A percentile compares a stretch with the other conserved stretches of the same genome.
These are phyloP conservation scores for Petunia hybrid DNA, from an alignment of 305 asterid species.

Conservation along the genomic window DNA sequence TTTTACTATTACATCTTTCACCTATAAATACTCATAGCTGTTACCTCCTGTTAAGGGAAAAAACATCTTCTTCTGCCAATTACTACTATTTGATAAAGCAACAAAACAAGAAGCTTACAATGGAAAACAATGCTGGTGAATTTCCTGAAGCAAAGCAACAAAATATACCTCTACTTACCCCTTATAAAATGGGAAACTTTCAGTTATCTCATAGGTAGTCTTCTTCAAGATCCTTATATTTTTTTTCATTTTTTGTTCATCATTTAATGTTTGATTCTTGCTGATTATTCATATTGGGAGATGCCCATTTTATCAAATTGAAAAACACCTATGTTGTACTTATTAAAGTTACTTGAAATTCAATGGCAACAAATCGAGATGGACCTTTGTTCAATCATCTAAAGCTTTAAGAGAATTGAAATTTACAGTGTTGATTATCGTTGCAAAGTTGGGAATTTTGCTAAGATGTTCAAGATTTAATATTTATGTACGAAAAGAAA, in stretches of 20 bases:
- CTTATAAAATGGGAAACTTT: slow-evolving; percentile 57
- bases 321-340: background rate
- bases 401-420: background rate
- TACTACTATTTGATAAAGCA: background rate
- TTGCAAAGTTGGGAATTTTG: no score
- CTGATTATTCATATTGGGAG: background rate
- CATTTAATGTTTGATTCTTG: background rate
- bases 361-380: background rate
- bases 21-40: slow-evolving; percentile 3
- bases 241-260: background rate
- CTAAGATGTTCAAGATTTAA: no score
- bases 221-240: background rate
- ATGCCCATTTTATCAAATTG: background rate
- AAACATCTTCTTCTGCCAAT: background rate
- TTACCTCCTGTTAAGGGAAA: background rate
- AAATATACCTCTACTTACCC: slow-evolving; percentile 56
- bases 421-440: background rate
- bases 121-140: slow-evolving; percentile 43
- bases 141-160: slow-evolving; percentile 39
- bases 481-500: no score
- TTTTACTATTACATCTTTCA: background rate
- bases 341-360: background rate
- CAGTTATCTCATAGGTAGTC: slow-evolving; percentile 61
- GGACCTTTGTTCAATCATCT: background rate
- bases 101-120: slow-evolving; percentile 11